Evolutionary conservation across 495 filamentous ascomycete species (phyloP).

Genomic region (Xylaria bambusicola): DNA sequence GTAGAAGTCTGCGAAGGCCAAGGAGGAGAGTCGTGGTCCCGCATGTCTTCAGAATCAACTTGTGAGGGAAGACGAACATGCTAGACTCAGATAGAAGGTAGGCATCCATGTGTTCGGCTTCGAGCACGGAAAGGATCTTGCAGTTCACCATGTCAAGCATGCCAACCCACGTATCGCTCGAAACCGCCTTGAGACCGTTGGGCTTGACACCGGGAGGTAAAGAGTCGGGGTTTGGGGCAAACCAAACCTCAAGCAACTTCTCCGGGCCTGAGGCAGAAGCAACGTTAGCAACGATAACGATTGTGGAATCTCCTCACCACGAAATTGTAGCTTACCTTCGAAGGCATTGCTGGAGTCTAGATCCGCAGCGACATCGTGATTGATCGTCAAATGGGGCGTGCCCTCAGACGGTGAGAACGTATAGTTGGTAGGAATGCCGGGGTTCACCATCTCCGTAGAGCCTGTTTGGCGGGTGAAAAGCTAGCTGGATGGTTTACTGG

Average conservation of each 20-base stretch:
- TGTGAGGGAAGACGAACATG: slow-evolving; percentile 99
- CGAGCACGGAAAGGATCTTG: slow-evolving; percentile 92
- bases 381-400: slow-evolving; percentile 90
- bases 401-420: slow-evolving; percentile 77
- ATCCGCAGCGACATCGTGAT: slow-evolving; percentile 90
- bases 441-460: slow-evolving; percentile 74
- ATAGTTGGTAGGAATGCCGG: slow-evolving; percentile 75
- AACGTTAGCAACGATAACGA: neutral
- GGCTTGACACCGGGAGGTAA: slow-evolving; percentile 71
- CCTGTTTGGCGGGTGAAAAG: slow-evolving; percentile 24
- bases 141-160: slow-evolving; percentile 98
- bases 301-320: neutral
- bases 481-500: neutral
- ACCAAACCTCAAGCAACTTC: slow-evolving; percentile 99
- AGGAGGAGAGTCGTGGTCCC: slow-evolving; percentile 93
- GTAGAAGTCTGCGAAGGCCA: slow-evolving; percentile 84
- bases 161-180: slow-evolving; percentile 83
- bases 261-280: slow-evolving; percentile 68
- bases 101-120: slow-evolving; percentile 94
- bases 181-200: slow-evolving; percentile 82
- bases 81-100: slow-evolving; percentile 98
- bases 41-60: slow-evolving; percentile 98
- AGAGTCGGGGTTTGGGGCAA: slow-evolving; percentile 73
- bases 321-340: slow-evolving; percentile 64
- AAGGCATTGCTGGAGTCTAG: slow-evolving; percentile 96